Evolutionary conservation across 148 eudicot genomes (phyloP).

Genomic region (Arctostaphylos glauca): DNA sequence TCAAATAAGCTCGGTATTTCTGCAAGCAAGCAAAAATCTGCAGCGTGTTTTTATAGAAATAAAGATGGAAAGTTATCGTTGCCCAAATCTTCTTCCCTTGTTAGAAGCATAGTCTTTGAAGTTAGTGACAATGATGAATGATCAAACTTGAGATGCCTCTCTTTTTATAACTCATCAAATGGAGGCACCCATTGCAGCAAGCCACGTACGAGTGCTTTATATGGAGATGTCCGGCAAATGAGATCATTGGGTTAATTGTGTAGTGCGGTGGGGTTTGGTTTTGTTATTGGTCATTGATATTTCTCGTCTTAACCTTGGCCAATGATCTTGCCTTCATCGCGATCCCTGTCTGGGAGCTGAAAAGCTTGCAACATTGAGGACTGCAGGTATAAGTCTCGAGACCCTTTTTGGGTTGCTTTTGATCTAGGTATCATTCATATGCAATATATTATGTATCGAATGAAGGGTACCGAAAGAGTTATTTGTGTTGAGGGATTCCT

Average conservation of each 20-base stretch:
- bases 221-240: not conserved
- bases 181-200: not conserved
- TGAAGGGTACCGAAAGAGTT: not conserved
- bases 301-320: not conserved
- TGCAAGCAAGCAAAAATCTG: conserved; percentile 25
- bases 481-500: not conserved
- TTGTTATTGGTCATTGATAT: not conserved
- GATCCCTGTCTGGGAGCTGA: not conserved
- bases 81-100: conserved; percentile 23
- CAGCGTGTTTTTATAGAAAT: conserved; percentile 21
- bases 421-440: not conserved
- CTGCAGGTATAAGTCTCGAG: not conserved
- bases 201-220: not conserved
- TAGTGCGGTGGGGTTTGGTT: not conserved
- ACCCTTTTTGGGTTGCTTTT: not conserved
- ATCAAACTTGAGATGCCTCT: conserved; percentile 12
- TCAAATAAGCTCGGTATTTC: conserved; percentile 35
- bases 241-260: not conserved
- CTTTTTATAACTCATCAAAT: not conserved
- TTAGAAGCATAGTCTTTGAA: conserved; percentile 52
- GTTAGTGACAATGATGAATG: conserved; percentile 39
- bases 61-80: conserved; percentile 22
- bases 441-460: not conserved
- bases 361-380: not conserved
- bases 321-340: not conserved